Base-by-base conservation (phyloP, 1,139 yeast genomes). In the Lodderomyces elongisporus region DNA sequence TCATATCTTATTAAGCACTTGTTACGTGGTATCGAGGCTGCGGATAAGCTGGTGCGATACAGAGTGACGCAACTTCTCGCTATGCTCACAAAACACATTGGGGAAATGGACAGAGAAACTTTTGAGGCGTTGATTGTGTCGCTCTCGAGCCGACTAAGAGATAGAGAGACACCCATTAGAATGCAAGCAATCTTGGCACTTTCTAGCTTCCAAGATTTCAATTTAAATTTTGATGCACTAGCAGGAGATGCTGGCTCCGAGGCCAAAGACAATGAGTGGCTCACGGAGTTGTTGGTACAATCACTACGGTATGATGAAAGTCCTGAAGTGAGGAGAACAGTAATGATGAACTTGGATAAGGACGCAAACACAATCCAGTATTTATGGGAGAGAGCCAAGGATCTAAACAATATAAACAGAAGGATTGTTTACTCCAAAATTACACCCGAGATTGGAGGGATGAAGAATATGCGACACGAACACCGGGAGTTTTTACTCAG, bases 311-410 rank as follows among this genome's bases (percentile, higher is more conserved):
- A 24, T 49, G 98, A 91, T 55, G 76, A 87, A 2, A 80, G 81
- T 46, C 79, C 96, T 0, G 98, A 91, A 44, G 96, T 89, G 1
- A 71, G 98, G 45, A 67, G 96, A 35, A 88, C 95, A 0, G 93
- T 91, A 1, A 58, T 88, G 46, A 60, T 83, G 31, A 85, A 87
- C 49, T 53, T 89, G 25, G 74, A 71, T 15, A 79, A 79, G 46
- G 74, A 71, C 31, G 51, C 59, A 9, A 45, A 52, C 1, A 81
- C 89, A 0, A 60, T 77, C 18, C 78, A 83, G 0, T 70, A 66
- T 39, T 60, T 88, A 1, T 60, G 88, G 30, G 94, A 84, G 48
- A 69, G 97, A 41, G 95, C 95, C 0, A 71, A 95, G 39, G 98
- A 91, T 55, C 64, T 67, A 2, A 85, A 84, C 49, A 62, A 80